phyloP scores from a whole-genome alignment of 2,329 filamentous ascomycete genomes.

The Colletotrichum orchidophilum region DNA sequence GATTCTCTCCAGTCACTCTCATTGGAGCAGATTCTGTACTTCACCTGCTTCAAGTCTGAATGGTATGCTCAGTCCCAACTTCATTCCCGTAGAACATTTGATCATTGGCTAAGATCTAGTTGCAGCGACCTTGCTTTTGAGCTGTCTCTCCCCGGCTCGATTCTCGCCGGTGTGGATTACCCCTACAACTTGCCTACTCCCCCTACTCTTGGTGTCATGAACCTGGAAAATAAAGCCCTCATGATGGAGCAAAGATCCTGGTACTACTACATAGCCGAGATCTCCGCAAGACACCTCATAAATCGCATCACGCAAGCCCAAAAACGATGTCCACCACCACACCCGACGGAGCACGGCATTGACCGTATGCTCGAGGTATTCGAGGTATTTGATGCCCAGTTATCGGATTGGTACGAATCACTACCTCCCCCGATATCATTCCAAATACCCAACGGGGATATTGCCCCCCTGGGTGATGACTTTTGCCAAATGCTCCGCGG shows the following conservation, averaged over 20 bases:
- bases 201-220: constrained; percentile 8
- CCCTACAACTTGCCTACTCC: constrained; percentile 24
- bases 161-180: constrained; percentile 22
- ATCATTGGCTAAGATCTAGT: neutral
- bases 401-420: constrained; percentile 29
- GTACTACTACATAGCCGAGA: constrained; percentile 34
- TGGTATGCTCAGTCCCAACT: neutral
- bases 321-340: neutral
- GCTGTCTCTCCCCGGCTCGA: constrained; percentile 23
- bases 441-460: constrained; percentile 12
- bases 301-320: constrained; percentile 22
- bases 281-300: constrained; percentile 25
- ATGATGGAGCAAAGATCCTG: constrained; percentile 29
- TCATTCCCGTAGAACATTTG: neutral
- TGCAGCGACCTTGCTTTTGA: constrained; percentile 26
- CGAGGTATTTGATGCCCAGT: constrained; percentile 27
- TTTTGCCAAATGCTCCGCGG: constrained; percentile 25
- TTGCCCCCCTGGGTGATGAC: constrained; percentile 22
- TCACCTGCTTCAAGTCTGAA: constrained; percentile 33
- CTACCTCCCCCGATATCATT: constrained; percentile 22
- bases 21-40: constrained; percentile 28
- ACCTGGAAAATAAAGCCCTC: constrained; percentile 17
- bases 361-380: constrained; percentile 32
- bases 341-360: constrained; percentile 22
- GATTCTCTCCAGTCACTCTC: constrained; percentile 13